Conservation (phyloP, 2,329 filamentous ascomycete species). For the Aurifilum marmelostoma region DNA sequence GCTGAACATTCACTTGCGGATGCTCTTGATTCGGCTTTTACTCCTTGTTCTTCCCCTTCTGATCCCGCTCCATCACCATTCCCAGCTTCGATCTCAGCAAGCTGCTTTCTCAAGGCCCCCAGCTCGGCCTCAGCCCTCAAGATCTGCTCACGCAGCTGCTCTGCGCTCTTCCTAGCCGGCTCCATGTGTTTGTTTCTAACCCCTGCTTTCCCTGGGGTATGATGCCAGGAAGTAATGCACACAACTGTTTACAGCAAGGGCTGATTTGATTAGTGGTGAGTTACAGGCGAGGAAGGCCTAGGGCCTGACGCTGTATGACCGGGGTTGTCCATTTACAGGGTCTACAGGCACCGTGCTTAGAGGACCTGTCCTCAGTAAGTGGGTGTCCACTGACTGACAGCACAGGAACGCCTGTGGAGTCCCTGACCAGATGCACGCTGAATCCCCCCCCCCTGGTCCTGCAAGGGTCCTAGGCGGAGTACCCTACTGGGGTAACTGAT, state of each 20-base stretch:
- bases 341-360: background rate
- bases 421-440: background rate
- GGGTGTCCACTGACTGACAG: background rate
- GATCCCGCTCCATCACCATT: slow-evolving; percentile 13
- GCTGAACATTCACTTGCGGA: background rate
- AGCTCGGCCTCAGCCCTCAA: slow-evolving; percentile 52
- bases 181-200: slow-evolving; percentile 39
- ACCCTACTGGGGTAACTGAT: background rate
- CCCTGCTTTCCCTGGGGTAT: background rate
- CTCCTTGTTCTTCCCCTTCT: background rate
- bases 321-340: background rate
- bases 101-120: slow-evolving; percentile 47
- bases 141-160: slow-evolving; percentile 52
- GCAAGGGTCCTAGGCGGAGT: background rate
- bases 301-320: background rate
- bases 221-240: background rate
- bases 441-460: too few relatives aligned
- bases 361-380: background rate
- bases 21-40: background rate
- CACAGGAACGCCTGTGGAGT: background rate
- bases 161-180: slow-evolving; percentile 33
- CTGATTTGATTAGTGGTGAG: background rate
- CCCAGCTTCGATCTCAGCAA: slow-evolving; percentile 45
- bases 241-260: background rate
- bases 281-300: background rate